A percentile compares a stretch with the other conserved stretches of the same genome.
Evolutionary conservation across 2,329 filamentous ascomycete genomes (phyloP).

Genomic region (Aspergillus piperis): DNA sequence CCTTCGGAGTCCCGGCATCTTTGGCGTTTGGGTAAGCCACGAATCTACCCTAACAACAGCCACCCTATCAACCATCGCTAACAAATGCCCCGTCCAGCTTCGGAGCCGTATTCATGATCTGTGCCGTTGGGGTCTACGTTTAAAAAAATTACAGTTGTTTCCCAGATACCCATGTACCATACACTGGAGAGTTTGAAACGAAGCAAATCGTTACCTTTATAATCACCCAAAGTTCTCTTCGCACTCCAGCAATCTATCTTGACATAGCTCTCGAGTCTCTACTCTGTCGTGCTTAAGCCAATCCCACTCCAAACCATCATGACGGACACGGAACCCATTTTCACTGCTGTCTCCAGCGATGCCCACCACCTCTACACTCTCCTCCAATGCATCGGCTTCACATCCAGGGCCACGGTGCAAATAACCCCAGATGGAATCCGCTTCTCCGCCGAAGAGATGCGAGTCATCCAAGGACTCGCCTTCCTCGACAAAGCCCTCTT

Average conservation of each 20-base stretch:
- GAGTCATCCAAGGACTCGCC: constrained; percentile 85
- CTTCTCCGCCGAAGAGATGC: constrained; percentile 83
- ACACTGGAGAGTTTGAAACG: constrained; percentile 31
- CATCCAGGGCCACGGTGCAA: constrained; percentile 64
- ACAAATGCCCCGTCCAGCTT: constrained; percentile 58
- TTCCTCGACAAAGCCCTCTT: constrained; percentile 90
- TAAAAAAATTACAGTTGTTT: constrained; percentile 49
- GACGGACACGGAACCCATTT: constrained; percentile 45
- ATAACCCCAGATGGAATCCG: constrained; percentile 83
- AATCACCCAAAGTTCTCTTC: constrained; percentile 30
- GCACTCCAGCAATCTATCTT: constrained; percentile 12
- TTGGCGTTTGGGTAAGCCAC: constrained; percentile 78
- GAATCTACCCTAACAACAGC: not conserved
- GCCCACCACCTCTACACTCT: constrained; percentile 62
- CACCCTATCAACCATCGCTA: constrained; percentile 11
- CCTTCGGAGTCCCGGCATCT: constrained; percentile 83
- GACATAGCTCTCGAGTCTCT: constrained; percentile 20
- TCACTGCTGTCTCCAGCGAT: constrained; percentile 63
- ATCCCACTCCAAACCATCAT: constrained; percentile 13
- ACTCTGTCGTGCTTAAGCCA: constrained; percentile 11
- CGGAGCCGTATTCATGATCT: constrained; percentile 97
- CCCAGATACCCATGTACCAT: constrained; percentile 36
- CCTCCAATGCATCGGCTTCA: constrained; percentile 63
- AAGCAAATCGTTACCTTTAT: constrained; percentile 34
- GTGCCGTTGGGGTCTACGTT: constrained; percentile 97